These are phyloP conservation scores for Ustilago esculenta DNA, from an alignment of 1,284 basidiomycete genomes.

Conservation along the genomic window DNA sequence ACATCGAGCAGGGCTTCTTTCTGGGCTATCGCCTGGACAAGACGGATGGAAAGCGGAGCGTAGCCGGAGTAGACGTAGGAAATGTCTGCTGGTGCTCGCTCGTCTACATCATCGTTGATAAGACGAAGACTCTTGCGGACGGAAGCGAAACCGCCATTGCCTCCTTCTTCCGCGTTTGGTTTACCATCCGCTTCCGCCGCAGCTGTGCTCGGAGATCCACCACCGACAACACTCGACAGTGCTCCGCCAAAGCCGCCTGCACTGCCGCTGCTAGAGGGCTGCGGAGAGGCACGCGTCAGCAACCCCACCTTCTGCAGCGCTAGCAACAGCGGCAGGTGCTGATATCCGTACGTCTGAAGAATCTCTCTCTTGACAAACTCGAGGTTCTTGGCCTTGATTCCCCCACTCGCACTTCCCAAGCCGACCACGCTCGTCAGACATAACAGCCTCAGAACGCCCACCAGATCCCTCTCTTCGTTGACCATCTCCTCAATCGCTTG, in stretches of 20 bases:
- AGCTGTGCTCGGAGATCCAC: constrained; percentile 3
- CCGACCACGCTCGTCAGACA: constrained; percentile 83
- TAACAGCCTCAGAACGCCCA: constrained; percentile 74
- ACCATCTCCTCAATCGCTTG: constrained; percentile 60
- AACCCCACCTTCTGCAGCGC: constrained; percentile 80
- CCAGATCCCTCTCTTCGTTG: constrained; percentile 46
- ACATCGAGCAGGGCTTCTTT: constrained; percentile 79
- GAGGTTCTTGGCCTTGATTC: constrained; percentile 84
- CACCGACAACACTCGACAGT: constrained; percentile 43
- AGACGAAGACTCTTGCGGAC: constrained; percentile 87
- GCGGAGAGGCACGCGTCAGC: constrained; percentile 59
- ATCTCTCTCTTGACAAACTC: constrained; percentile 91
- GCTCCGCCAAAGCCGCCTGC: constrained; percentile 16
- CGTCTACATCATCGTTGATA: constrained; percentile 85
- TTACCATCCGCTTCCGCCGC: not conserved
- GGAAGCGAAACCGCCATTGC: constrained; percentile 73
- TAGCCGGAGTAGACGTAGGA: constrained; percentile 96
- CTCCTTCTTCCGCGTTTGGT: constrained; percentile 31
- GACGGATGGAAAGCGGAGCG: constrained; percentile 87
- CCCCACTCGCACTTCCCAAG: constrained; percentile 70
- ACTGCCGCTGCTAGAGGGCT: constrained; percentile 3
- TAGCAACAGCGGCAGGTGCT: constrained; percentile 84
- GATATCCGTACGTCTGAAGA: constrained; percentile 93
- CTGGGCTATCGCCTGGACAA: constrained; percentile 91
- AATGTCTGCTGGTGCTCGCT: constrained; percentile 82